These are phyloP conservation scores for Hymenoscyphus infarciens DNA, from an alignment of 2,329 filamentous ascomycete species.

Conservation along the genomic window DNA sequence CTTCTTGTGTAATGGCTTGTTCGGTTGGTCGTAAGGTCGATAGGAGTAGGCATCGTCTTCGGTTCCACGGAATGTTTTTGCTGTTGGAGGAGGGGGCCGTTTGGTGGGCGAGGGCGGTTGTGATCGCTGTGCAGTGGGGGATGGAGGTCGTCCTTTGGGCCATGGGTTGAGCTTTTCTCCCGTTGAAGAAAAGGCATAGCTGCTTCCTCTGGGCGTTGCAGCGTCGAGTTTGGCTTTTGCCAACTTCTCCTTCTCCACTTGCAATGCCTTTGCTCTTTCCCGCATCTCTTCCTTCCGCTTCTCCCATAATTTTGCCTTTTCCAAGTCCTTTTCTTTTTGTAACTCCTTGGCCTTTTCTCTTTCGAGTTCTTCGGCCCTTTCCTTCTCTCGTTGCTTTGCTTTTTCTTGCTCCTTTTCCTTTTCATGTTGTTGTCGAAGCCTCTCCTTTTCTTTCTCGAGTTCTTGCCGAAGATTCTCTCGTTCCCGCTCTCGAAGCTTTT, in stretches of 20 bases:
- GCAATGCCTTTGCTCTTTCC: constrained; percentile 24
- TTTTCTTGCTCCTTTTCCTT: constrained; percentile 36
- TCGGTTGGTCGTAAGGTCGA: constrained; percentile 71
- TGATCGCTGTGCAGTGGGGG: constrained; percentile 32
- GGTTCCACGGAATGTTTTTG: constrained; percentile 56
- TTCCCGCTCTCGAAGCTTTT: constrained; percentile 2
- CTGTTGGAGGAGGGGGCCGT: constrained; percentile 46
- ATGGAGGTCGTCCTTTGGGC: constrained; percentile 56
- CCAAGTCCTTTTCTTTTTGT: constrained; percentile 34
- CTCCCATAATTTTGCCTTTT: constrained; percentile 27
- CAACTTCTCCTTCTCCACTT: constrained; percentile 17
- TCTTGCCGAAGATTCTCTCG: background rate
- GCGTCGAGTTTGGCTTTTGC: constrained; percentile 20
- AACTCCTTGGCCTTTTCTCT: constrained; percentile 25
- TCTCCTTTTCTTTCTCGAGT: constrained; percentile 48
- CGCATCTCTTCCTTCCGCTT: constrained; percentile 24
- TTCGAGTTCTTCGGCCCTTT: constrained; percentile 29
- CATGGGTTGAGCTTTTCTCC: constrained; percentile 69
- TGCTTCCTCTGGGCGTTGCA: constrained; percentile 34
- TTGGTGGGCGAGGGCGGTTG: constrained; percentile 39
- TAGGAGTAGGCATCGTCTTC: constrained; percentile 67
- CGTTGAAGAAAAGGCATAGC: constrained; percentile 62
- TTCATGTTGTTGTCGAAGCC: constrained; percentile 15
- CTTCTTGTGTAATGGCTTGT: constrained; percentile 52
- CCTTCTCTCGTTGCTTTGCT: constrained; percentile 33